phyloP scores from a whole-genome alignment of 106 monocot species.

The Alisma plantagoaquatica region DNA sequence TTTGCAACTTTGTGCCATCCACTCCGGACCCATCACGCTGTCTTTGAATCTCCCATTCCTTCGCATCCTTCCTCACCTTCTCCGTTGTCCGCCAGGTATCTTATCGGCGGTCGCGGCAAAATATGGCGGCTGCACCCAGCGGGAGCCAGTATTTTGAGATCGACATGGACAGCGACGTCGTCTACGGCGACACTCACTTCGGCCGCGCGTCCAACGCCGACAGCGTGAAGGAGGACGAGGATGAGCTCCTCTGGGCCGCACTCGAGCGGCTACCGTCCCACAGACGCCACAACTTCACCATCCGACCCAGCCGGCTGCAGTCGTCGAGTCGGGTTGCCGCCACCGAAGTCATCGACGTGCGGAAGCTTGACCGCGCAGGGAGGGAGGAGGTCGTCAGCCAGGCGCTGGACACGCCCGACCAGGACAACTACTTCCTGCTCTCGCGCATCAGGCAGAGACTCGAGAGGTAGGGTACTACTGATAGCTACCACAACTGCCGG shows the following conservation, averaged over 20 bases:
- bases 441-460: conserved; percentile 27
- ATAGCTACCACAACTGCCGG: no score
- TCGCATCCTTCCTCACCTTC: no score
- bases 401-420: conserved; percentile 44
- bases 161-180: no score
- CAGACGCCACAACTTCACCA: conserved; percentile 27
- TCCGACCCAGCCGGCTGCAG: conserved; percentile 3
- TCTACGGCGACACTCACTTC: no score
- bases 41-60: no score
- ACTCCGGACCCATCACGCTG: no score
- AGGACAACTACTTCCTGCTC: conserved; percentile 50
- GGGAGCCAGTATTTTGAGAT: no score
- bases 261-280: conserved; percentile 33
- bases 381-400: conserved; percentile 21
- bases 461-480: conserved; percentile 26
- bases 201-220: conserved; percentile 28
- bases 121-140: no score
- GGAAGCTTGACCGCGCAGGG: conserved; percentile 31
- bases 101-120: no score
- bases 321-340: no score
- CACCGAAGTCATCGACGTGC: conserved; percentile 22
- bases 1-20: no score
- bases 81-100: no score
- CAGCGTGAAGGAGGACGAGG: conserved; percentile 24
- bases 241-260: conserved; percentile 45